Evolutionary conservation across 768 basidiomycete genomes (phyloP).

Genomic region (Kwoniella heveanensis): DNA sequence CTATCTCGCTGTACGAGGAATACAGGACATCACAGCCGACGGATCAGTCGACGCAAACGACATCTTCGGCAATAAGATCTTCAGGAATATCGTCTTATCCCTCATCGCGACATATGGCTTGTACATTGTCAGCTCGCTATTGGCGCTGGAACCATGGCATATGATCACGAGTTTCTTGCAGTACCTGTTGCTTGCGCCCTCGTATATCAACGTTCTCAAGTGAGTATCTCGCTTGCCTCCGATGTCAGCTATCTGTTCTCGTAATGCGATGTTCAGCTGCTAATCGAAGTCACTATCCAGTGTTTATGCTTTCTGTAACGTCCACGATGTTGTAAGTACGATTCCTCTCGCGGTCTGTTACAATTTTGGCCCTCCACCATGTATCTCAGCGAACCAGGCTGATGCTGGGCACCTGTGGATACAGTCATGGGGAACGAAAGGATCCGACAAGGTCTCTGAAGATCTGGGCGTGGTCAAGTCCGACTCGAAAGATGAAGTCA

Average conservation of each 20-base stretch:
- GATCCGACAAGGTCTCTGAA: constrained; percentile 79
- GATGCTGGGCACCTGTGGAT: no score
- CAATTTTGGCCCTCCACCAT: no score
- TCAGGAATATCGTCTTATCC: constrained; percentile 83
- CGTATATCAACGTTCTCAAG: constrained; percentile 92
- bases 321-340: constrained; percentile 55
- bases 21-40: constrained; percentile 64
- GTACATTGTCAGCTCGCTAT: constrained; percentile 77
- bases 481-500: constrained; percentile 75
- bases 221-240: no score
- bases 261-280: background rate
- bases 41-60: constrained; percentile 61
- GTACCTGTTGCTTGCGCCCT: constrained; percentile 72
- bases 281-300: constrained; percentile 42
- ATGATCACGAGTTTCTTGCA: constrained; percentile 94
- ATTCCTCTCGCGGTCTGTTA: no score
- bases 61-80: constrained; percentile 69
- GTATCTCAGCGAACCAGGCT: no score
- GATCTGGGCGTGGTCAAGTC: constrained; percentile 81
- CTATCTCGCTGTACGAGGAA: constrained; percentile 78
- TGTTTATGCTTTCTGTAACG: constrained; percentile 64
- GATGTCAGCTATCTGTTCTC: no score
- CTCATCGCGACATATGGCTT: constrained; percentile 84
- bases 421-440: constrained; percentile 90
- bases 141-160: constrained; percentile 93